A percentile compares a stretch with the other conserved stretches of the same genome.
phyloP scores from a whole-genome alignment of 768 basidiomycete genomes.

The Trametes cinnabarina region DNA sequence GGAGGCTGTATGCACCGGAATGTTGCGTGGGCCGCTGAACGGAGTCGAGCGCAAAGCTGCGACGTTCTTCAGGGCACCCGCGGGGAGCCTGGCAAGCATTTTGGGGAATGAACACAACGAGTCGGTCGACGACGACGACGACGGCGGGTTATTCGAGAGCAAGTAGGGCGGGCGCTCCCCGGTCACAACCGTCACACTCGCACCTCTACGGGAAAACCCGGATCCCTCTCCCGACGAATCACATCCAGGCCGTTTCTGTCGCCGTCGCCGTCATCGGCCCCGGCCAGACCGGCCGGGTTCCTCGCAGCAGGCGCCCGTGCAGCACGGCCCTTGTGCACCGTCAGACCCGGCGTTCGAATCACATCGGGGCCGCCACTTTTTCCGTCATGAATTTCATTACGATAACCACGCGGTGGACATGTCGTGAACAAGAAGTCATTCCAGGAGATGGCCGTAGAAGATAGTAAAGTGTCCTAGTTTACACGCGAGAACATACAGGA shows the following conservation, averaged over 20 bases:
- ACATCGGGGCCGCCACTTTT: not conserved
- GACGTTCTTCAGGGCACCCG: slow-evolving; percentile 64
- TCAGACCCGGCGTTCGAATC: not conserved
- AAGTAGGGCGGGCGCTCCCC: slow-evolving; percentile 31
- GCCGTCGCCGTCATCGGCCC: not conserved
- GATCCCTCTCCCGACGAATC: slow-evolving; percentile 23
- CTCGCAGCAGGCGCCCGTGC: not conserved
- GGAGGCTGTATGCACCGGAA: slow-evolving; percentile 43
- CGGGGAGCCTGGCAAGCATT: slow-evolving; percentile 85
- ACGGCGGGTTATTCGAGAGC: slow-evolving; percentile 40
- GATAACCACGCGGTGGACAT: not conserved
- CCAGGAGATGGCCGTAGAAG: not conserved
- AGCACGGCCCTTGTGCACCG: not conserved
- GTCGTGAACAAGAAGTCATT: not conserved
- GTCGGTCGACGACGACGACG: slow-evolving; percentile 25
- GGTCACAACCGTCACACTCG: slow-evolving; percentile 34
- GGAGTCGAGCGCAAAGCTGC: slow-evolving; percentile 45
- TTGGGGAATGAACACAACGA: slow-evolving; percentile 35
- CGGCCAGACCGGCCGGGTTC: slow-evolving; percentile 10
- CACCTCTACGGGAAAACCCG: slow-evolving; percentile 26
- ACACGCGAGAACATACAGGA: slow-evolving; percentile 12
- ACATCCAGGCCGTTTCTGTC: slow-evolving; percentile 13
- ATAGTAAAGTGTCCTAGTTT: slow-evolving; percentile 11
- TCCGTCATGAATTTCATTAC: not conserved
- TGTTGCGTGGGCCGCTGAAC: slow-evolving; percentile 43